These are phyloP conservation scores for Boletus patriciae DNA, from an alignment of 768 basidiomycete genomes.

Conservation along the genomic window DNA sequence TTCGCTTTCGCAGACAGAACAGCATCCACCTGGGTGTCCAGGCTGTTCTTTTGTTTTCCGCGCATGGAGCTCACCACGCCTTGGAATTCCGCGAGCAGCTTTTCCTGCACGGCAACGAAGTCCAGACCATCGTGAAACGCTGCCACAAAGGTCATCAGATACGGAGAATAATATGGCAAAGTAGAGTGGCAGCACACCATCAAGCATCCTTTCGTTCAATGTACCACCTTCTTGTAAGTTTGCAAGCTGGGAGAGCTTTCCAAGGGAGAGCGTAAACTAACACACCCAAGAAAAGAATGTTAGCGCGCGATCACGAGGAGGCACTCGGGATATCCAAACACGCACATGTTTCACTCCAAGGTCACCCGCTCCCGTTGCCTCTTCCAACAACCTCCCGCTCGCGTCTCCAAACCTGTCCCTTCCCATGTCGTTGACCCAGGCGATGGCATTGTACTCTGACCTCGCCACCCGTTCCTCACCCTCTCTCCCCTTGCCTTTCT, in stretches of 20 bases:
- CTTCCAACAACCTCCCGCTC: slow-evolving; percentile 59
- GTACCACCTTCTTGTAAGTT: slow-evolving; percentile 46
- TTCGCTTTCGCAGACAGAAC: slow-evolving; percentile 57
- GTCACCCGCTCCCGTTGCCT: slow-evolving; percentile 54
- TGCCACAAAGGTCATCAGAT: slow-evolving; percentile 31
- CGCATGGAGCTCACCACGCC: slow-evolving; percentile 47
- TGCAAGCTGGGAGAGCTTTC: slow-evolving; percentile 81
- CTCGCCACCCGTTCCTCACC: slow-evolving; percentile 40
- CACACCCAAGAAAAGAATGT: slow-evolving; percentile 2
- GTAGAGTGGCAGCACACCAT: slow-evolving; percentile 43
- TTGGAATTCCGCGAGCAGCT: slow-evolving; percentile 62
- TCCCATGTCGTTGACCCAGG: slow-evolving; percentile 88
- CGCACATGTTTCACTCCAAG: slow-evolving; percentile 79
- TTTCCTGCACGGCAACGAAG: slow-evolving; percentile 81
- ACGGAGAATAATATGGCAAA: background rate
- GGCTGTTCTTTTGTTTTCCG: slow-evolving; percentile 54
- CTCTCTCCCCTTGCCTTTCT: slow-evolving; percentile 27
- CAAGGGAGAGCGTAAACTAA: slow-evolving; percentile 88
- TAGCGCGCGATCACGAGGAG: background rate
- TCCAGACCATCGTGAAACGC: slow-evolving; percentile 87
- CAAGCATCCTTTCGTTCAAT: slow-evolving; percentile 52
- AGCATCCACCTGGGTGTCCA: slow-evolving; percentile 68
- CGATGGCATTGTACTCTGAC: slow-evolving; percentile 52
- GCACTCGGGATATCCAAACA: background rate
- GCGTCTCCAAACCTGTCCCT: slow-evolving; percentile 66